Evolutionary conservation across 2,329 filamentous ascomycete genomes (phyloP), one percentile per base, ranked within the genome.

Genomic region (Zopfia rhizophila): DNA sequence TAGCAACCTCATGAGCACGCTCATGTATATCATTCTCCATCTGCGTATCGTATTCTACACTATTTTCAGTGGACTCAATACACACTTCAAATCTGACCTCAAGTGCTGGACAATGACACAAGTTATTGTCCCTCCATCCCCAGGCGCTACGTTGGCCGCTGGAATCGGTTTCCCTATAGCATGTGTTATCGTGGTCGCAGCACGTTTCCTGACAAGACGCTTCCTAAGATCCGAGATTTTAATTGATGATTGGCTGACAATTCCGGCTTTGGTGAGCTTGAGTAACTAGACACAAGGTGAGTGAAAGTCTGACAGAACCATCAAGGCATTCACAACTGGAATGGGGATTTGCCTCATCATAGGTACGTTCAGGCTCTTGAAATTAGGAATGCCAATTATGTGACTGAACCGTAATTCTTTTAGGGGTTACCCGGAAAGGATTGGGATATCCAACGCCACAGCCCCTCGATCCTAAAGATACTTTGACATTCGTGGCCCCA

Each of bases 171-270:
- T 27, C n/a, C 24, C 24, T 27, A 8, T 27, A 27, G 24, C n/a
- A 8, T 8, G 8, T 8, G 24, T 8, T 27, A n/a, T 27, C 8
- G 8, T 27, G 8, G 24, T 27, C 8, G 24, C 24, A 8, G 8
- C n/a, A 8, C 24, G 24, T n/a, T 27, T 27, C 24, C n/a, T 8
- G 8, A 8, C 8, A 8, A 27, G 24, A 27, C 24, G 24, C n/a
- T 8, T 27, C n/a, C 24, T 8, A n/a, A 27, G 24, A 27, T 8
- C n/a, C 24, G 8, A 8, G n/a, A 8, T 27, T 8, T 27, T 27
- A 13, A 8, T 36, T 7, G 32, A 36, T 18, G 32, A 36, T 21
- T 36, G 32, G 32, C 12, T 36, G 8, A 36, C 32, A 6, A 18
- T 36, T 8, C 32, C 32, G 10, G 32, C 32, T 11, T 19, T 17